Conservation (phyloP, 768 basidiomycete genomes). For the Boletellus emodensis region DNA sequence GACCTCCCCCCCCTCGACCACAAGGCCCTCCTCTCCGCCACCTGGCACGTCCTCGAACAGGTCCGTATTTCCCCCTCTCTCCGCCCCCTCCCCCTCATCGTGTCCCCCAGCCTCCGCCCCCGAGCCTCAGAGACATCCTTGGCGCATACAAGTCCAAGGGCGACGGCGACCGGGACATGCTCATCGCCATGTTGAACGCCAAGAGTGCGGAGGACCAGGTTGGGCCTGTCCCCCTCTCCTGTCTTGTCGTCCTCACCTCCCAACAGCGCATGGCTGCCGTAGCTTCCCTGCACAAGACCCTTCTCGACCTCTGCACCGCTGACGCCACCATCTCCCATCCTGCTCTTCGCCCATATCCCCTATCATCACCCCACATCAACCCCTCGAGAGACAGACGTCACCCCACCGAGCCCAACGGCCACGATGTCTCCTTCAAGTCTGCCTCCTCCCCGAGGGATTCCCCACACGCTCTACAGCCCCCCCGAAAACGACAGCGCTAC, state of each 20-base stretch:
- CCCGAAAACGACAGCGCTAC: conserved; percentile 60
- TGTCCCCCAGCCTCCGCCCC: conserved; percentile 60
- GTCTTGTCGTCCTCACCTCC: conserved; percentile 4
- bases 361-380: conserved; percentile 34
- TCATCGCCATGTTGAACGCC: conserved; percentile 86
- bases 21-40: conserved; percentile 38
- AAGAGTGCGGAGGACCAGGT: conserved; percentile 94
- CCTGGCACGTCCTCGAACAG: conserved; percentile 46
- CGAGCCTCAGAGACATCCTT: conserved; percentile 80
- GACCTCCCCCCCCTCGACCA: conserved; percentile 20
- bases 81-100: not conserved
- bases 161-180: conserved; percentile 89
- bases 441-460: conserved; percentile 22
- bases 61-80: conserved; percentile 20
- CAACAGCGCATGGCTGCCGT: conserved; percentile 66
- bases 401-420: conserved; percentile 16
- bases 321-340: conserved; percentile 31
- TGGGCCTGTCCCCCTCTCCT: conserved; percentile 20
- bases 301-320: conserved; percentile 54
- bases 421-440: conserved; percentile 11
- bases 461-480: conserved; percentile 37
- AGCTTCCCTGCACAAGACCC: conserved; percentile 63
- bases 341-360: conserved; percentile 32
- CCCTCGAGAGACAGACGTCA: conserved; percentile 21
- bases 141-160: conserved; percentile 81